Percentiles rank a stretch among this genome's conserved stretches.
Evolutionary conservation across 345 rosid genomes (phyloP).

Genomic region (Arabis alpina): DNA sequence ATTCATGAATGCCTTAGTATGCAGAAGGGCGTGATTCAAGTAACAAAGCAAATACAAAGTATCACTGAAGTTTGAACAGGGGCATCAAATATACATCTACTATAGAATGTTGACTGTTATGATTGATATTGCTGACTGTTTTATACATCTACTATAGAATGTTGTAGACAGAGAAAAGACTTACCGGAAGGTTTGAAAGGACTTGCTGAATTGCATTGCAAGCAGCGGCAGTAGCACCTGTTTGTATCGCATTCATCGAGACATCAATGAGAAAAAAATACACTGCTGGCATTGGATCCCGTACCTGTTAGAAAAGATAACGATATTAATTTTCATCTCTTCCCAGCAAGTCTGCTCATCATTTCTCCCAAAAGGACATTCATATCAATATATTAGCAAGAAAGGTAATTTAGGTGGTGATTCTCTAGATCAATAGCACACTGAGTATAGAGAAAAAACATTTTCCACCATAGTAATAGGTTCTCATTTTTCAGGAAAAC

Average conservation of each 20-base stretch:
- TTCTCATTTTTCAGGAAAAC: conserved; percentile 4
- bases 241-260: conserved; percentile 86
- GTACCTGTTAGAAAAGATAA: conserved; percentile 57
- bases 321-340: conserved; percentile 12
- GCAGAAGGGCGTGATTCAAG: conserved; percentile 5
- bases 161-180: conserved; percentile 42
- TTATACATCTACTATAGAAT: conserved; percentile 1
- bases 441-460: background rate
- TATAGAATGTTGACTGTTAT: conserved; percentile 5
- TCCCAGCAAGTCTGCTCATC: conserved; percentile 10
- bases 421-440: conserved; percentile 20
- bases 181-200: conserved; percentile 87
- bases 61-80: conserved; percentile 23
- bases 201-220: conserved; percentile 92
- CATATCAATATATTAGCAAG: conserved; percentile 14
- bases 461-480: conserved; percentile 8
- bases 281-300: conserved; percentile 98
- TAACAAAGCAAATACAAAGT: conserved; percentile 19
- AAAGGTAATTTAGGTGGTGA: conserved; percentile 14
- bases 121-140: conserved; percentile 11
- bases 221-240: conserved; percentile 96
- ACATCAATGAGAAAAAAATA: conserved; percentile 91
- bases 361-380: conserved; percentile 10
- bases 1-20: conserved; percentile 21
- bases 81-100: conserved; percentile 1